Conservation (phyloP, 768 basidiomycete genomes). For the Calocybe gangraenosa region DNA sequence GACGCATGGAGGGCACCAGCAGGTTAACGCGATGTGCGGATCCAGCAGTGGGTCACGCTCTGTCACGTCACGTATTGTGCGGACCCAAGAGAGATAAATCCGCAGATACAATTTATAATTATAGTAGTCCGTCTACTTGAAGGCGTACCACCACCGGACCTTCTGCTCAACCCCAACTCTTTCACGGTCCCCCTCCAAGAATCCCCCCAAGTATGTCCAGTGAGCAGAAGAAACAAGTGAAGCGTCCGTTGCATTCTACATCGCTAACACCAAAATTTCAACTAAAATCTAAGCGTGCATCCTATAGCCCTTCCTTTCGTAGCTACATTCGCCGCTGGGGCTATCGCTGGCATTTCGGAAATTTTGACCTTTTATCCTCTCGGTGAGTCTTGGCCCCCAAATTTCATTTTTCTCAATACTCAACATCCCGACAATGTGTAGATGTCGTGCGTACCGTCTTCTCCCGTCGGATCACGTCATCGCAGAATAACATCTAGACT, state of each 20-base stretch:
- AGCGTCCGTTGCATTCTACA: slow-evolving; percentile 10
- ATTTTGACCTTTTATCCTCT: slow-evolving; percentile 87
- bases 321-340: slow-evolving; percentile 92
- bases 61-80: slow-evolving; percentile 16
- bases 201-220: slow-evolving; percentile 17
- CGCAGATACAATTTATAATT: slow-evolving; percentile 10
- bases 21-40: slow-evolving; percentile 12
- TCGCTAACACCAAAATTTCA: background rate
- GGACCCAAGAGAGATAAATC: slow-evolving; percentile 19
- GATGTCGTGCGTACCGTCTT: slow-evolving; percentile 72
- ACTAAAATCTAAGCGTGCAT: slow-evolving; percentile 4
- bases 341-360: slow-evolving; percentile 89
- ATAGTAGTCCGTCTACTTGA: too few species aligned
- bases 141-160: slow-evolving; percentile 5
- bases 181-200: background rate
- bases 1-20: slow-evolving; percentile 36
- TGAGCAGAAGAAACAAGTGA: slow-evolving; percentile 28
- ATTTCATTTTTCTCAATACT: background rate
- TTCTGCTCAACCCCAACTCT: slow-evolving; percentile 3
- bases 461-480: slow-evolving; percentile 8
- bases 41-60: slow-evolving; percentile 14
- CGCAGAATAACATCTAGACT: slow-evolving; percentile 2
- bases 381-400: slow-evolving; percentile 49
- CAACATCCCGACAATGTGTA: slow-evolving; percentile 22
- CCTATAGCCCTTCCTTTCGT: slow-evolving; percentile 71